A percentile compares a stretch with the other conserved stretches of the same genome.
phyloP scores from a whole-genome alignment of 1,284 basidiomycete species.

The Rhodotorula mucilaginosa region DNA sequence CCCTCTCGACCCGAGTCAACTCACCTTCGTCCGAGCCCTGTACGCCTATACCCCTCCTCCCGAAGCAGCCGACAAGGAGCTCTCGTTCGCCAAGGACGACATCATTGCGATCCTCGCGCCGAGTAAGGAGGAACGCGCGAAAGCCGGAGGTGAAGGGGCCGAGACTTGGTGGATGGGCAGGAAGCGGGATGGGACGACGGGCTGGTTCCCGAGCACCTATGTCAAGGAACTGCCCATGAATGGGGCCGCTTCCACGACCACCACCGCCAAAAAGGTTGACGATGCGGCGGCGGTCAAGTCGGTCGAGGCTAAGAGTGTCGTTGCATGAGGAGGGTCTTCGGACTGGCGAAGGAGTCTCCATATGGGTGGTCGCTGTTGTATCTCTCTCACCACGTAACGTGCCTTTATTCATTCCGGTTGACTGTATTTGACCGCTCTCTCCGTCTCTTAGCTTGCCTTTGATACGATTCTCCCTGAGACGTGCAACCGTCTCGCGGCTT shows the following conservation, averaged over 20 bases:
- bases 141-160: not conserved
- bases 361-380: no score
- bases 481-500: no score
- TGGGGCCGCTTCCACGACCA: not conserved
- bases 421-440: no score
- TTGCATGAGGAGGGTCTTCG: not conserved
- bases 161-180: constrained; percentile 86
- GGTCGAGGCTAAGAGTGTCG: constrained; percentile 6
- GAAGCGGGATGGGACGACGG: constrained; percentile 86
- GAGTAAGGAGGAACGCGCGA: constrained; percentile 63
- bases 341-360: no score
- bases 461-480: no score
- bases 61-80: constrained; percentile 63
- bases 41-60: constrained; percentile 54
- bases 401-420: no score
- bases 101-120: constrained; percentile 91
- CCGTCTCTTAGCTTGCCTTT: no score
- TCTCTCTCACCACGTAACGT: no score
- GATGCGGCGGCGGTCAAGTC: not conserved
- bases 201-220: constrained; percentile 95
- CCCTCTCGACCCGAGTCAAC: constrained; percentile 55
- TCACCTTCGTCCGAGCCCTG: constrained; percentile 83
- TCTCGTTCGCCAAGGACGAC: constrained; percentile 81
- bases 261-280: no score
- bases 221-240: constrained; percentile 53